Evolutionary conservation across 73 alveolate species (phyloP), one percentile per base, ranked within the genome.

Genomic region (Strombidium stylifer): DNA sequence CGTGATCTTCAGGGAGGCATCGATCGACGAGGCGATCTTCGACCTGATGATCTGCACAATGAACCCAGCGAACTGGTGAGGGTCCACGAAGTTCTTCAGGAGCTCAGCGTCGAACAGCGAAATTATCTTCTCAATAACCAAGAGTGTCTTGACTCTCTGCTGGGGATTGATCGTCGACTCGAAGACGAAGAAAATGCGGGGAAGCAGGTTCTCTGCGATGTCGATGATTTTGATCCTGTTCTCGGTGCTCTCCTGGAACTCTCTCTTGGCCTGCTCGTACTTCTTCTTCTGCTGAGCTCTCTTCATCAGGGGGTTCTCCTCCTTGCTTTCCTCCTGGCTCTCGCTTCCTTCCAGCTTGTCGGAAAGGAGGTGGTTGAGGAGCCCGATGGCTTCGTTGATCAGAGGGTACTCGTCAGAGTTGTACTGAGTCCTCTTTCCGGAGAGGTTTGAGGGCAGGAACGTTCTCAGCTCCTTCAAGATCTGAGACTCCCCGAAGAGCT

Each of bases 121-220:
- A 3, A 81, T 42, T 34, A 73, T 37, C 53, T 70, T 74, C 15
- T 56, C 82, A 0, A 72, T 81, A 0, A 73, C 49, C 36, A 37
- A 31, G 46, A 81, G 86, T 18, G 68, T 14, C 51, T 47, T 50
- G 70, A 20, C 37, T 25, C 72, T 2, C 21, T 61, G 16, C 28
- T 23, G 27, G 31, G 52, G 26, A 30, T 71, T 54, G 32, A 62
- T 58, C 11, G 59, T 32, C 12, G 47, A 35, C 39, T 61, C 86
- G 47, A 60, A 73, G 25, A 81, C 71, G 41, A 45, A 36, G 58
- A 46, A 47, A 10, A 81, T 30, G 24, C 40, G 57, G 41, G 92
- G 92, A 11, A 81, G 50, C 40, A 81, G 49, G 23, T 42, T 58
- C 40, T 81, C 78, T 3, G 80, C 82, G 2, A 73, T 28, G 44